Conservation (phyloP, 257 asterid species). For the Capsicum chinense region DNA sequence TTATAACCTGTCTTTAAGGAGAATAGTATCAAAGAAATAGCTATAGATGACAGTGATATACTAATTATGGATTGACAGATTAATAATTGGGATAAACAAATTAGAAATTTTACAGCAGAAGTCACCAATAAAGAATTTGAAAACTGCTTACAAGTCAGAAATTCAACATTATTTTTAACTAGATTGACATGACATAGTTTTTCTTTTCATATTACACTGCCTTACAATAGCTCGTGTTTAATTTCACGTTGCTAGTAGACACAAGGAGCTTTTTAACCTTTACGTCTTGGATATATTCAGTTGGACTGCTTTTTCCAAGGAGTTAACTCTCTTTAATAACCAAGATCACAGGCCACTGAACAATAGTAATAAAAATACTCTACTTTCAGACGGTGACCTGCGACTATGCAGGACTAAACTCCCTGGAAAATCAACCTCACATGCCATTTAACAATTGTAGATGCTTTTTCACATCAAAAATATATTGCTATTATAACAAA, state of each 20-base stretch:
- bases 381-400: neutral
- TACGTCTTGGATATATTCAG: neutral
- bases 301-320: neutral
- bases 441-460: neutral
- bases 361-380: neutral
- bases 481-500: neutral
- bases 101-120: neutral
- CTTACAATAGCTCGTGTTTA: neutral
- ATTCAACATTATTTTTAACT: neutral
- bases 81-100: neutral
- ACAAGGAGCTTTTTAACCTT: neutral
- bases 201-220: neutral
- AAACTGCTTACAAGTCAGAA: neutral
- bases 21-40: neutral
- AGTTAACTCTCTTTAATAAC: neutral
- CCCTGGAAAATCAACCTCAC: neutral
- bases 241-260: neutral
- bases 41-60: neutral
- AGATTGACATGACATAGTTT: neutral
- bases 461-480: neutral
- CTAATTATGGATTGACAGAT: neutral
- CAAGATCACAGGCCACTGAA: constrained; percentile 1
- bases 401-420: neutral
- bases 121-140: neutral
- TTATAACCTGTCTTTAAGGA: neutral